Conservation (phyloP, 306 rosid species). For the Senna siamea region DNA sequence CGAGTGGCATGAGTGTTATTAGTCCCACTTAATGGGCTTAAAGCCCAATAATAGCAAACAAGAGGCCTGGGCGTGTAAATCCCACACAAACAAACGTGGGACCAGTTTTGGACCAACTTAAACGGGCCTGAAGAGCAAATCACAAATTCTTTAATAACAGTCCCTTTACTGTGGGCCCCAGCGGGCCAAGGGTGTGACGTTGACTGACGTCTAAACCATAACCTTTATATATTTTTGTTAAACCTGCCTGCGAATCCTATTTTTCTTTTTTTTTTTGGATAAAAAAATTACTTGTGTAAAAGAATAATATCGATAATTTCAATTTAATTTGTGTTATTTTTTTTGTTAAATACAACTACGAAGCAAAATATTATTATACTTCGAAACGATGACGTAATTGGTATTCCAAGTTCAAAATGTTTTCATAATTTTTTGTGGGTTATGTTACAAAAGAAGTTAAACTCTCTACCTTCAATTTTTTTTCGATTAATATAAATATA, state of each 20-base stretch:
- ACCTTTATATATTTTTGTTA: neutral
- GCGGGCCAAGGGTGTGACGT: neutral
- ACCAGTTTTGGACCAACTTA: neutral
- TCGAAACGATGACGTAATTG: too few relatives aligned
- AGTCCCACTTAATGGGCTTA: neutral
- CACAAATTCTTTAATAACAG: neutral
- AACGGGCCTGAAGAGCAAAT: neutral
- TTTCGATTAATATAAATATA: too few relatives aligned
- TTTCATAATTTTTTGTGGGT: too few relatives aligned
- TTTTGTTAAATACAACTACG: neutral
- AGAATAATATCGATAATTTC: neutral
- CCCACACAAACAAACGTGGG: neutral
- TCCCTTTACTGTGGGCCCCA: constrained; percentile 1
- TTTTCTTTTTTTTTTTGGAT: neutral
- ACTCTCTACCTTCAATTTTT: too few relatives aligned
- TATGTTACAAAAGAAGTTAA: too few relatives aligned
- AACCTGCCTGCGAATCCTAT: neutral
- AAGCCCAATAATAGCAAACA: neutral
- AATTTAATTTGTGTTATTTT: neutral
- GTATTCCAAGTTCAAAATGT: too few relatives aligned
- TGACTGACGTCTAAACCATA: neutral
- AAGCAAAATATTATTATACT: too few relatives aligned
- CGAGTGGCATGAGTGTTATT: neutral
- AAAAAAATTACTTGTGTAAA: neutral
- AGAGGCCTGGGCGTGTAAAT: too few relatives aligned